Base-by-base conservation (phyloP, 306 rosid genomes). In the Casuarina cunninghamiana region DNA sequence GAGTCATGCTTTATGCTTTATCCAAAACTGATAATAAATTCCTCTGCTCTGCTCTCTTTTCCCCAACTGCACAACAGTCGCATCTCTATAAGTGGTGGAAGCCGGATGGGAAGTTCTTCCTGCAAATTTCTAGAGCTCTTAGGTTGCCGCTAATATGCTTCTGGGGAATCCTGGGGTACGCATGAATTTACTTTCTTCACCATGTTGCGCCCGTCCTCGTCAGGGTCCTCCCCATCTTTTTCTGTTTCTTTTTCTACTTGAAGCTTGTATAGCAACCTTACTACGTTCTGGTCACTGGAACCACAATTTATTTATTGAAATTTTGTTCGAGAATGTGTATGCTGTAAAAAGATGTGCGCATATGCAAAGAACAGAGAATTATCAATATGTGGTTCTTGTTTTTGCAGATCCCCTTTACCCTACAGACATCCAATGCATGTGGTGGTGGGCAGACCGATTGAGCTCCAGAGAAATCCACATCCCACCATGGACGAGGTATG, bases 81-180 rank as follows among this genome's bases (percentile, higher is more conserved):
- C 71, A 86, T 73, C 83, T 88, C 79, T 94, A 89, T 78, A 87
- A 84, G 54, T 94, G 98, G 98, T 94, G 96, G 97, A 94, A 88
- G 83, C 97, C 97, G 39, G 71, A 88, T 41, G 97, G 97, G 83
- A 84, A 89, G 80, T 35, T 89, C 5, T 63, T 87, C 77, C 87
- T 83, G 81, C 88, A 86, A 80, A 73, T 90, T 65, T 81, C 97
- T 16, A 86, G 97, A 80, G 89, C 86, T 71, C 83, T 94, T 80
- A 94, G 78, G 88, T 92, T 94, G 87, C 76, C 93, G 50, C 98
- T 97, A 37, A 67, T 94, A 73, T 83, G 68, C 75, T 94, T 90
- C 73, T 92, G 97, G 98, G 98, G 98, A 82, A 67, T 92, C 78
- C 83, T 87, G 12, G 93, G 98, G 98, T 90, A 85, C 54, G 98